Conservation (phyloP, 192 early-diverging fungal genomes). For the Entomortierella chlamydospora region DNA sequence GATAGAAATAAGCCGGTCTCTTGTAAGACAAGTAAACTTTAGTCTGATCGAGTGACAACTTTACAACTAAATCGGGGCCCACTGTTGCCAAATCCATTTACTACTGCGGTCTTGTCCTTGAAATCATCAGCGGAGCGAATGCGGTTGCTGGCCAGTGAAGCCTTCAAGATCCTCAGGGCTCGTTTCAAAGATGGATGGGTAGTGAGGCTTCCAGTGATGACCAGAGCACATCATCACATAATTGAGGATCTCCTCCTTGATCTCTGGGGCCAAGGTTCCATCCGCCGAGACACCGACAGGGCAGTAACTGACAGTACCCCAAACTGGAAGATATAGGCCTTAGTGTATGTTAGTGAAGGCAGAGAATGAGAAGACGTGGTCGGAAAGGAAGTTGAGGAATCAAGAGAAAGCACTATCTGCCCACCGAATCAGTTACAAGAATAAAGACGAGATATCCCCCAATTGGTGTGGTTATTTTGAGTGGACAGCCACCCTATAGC, state of each 20-base stretch:
- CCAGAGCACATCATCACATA: constrained; percentile 72
- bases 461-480: too few relatives aligned
- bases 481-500: too few relatives aligned
- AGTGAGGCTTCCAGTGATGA: constrained; percentile 66
- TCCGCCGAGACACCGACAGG: neutral
- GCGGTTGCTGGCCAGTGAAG: constrained; percentile 64
- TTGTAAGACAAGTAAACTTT: constrained; percentile 58
- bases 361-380: too few relatives aligned
- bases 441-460: too few relatives aligned
- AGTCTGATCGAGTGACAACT: constrained; percentile 64
- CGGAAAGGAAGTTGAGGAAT: too few relatives aligned
- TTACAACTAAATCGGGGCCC: constrained; percentile 66
- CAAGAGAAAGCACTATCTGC: too few relatives aligned
- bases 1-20: constrained; percentile 46
- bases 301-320: too few relatives aligned
- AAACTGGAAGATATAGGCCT: too few relatives aligned
- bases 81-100: constrained; percentile 71
- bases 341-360: too few relatives aligned
- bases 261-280: neutral
- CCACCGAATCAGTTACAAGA: too few relatives aligned
- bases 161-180: constrained; percentile 23
- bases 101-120: constrained; percentile 62
- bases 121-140: constrained; percentile 66
- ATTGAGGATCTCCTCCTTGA: constrained; percentile 64
- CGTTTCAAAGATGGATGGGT: constrained; percentile 66